These are phyloP conservation scores for Naematelia encephala DNA, from an alignment of 768 basidiomycete genomes.

Conservation along the genomic window DNA sequence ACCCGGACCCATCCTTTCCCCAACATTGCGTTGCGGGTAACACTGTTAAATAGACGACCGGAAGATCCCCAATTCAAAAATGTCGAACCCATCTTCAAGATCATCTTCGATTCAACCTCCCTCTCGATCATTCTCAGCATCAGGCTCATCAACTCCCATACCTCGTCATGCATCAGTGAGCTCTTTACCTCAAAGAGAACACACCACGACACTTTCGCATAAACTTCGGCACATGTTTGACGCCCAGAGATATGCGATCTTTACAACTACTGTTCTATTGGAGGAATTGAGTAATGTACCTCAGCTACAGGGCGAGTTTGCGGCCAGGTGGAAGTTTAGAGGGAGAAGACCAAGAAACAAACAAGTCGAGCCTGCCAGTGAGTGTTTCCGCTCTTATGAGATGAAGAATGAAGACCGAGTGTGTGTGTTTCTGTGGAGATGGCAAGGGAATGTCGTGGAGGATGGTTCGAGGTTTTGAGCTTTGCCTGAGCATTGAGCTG, in stretches of 20 bases:
- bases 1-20: not conserved
- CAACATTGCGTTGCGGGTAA: not conserved
- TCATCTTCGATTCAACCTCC: not conserved
- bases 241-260: slow-evolving; percentile 25
- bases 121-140: not conserved
- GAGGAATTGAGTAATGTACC: slow-evolving; percentile 40
- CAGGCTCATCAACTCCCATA: not conserved
- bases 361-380: slow-evolving; percentile 17
- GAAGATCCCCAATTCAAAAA: not conserved
- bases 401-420: not conserved
- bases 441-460: too few relatives aligned
- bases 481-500: too few relatives aligned
- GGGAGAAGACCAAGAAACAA: slow-evolving; percentile 28
- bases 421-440: too few relatives aligned
- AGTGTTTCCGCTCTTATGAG: not conserved
- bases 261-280: slow-evolving; percentile 25
- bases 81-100: not conserved
- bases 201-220: slow-evolving; percentile 8
- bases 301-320: slow-evolving; percentile 35
- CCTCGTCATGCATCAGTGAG: too few relatives aligned
- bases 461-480: too few relatives aligned
- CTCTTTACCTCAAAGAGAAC: too few relatives aligned
- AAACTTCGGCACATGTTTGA: slow-evolving; percentile 30
- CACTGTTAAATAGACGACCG: not conserved
- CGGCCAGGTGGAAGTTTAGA: slow-evolving; percentile 35